Base-by-base conservation (phyloP, 805 yeast genomes). In the Sugiyamaella mastotermitis region DNA sequence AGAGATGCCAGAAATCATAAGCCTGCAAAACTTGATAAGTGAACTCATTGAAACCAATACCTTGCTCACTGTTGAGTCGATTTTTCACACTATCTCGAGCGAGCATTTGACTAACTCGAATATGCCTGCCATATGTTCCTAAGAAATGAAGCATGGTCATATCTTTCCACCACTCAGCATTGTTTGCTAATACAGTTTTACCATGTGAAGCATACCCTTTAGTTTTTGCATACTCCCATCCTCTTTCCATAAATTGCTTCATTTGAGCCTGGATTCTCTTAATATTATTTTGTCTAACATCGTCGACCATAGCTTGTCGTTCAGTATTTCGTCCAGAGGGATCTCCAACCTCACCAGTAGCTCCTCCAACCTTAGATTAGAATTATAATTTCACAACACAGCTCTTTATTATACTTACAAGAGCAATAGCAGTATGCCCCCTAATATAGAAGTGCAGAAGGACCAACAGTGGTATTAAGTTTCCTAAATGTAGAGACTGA, bases 311-410 rank as follows among this genome's bases (percentile, higher is more conserved):
- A 11, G 61, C 65, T 8, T 62, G 58, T 40, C 98, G 69, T 53
- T 87, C 97, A 0, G 88, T 75, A 0, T 71, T 64, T 49, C 96
- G 69, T 0, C 97, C 98, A 37, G 95, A 84, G 5, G 98, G 98
- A 58, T 92, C 98, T 5, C 98, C 98, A 1, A 92, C 95, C 9
- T 74, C 72, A 6, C 96, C 97, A 0, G 98, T 92, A 4, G 97
- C 98, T 1, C 66, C 67, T 4, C 65, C 67, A 5, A n/a, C n/a
- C n/a, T n/a, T n/a, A n/a, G n/a, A n/a, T n/a, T n/a, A n/a, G n/a
- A n/a, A n/a, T n/a, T n/a, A n/a, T n/a, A n/a, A n/a, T n/a, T n/a
- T n/a, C n/a, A n/a, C n/a, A n/a, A n/a, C n/a, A n/a, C n/a, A n/a
- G n/a, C n/a, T n/a, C n/a, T n/a, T n/a, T n/a, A n/a, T n/a, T n/a